These are phyloP conservation scores for Nematodospora anomalae DNA, from an alignment of 1,139 yeast species.

Conservation along the genomic window DNA sequence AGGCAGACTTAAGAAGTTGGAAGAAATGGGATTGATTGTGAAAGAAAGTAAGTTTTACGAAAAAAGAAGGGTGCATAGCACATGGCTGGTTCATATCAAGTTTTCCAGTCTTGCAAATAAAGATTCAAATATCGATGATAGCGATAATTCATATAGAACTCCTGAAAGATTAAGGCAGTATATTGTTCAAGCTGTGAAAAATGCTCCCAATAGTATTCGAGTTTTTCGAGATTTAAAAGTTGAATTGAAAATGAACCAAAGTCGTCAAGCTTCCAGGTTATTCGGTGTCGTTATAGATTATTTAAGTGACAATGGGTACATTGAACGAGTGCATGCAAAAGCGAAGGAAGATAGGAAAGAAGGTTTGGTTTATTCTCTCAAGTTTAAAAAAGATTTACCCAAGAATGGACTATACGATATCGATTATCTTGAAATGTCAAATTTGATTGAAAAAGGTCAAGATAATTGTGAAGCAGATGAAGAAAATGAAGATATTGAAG, in stretches of 20 bases:
- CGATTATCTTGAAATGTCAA: constrained; percentile 24
- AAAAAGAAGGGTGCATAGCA: constrained; percentile 49
- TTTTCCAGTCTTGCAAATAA: constrained; percentile 21
- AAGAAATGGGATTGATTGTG: constrained; percentile 47
- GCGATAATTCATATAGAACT: constrained; percentile 33
- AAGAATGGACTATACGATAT: constrained; percentile 26
- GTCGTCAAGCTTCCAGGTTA: constrained; percentile 43
- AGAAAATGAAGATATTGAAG: constrained; percentile 18
- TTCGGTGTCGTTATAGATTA: constrained; percentile 54
- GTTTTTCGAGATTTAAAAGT: constrained; percentile 63
- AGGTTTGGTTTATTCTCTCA: constrained; percentile 56
- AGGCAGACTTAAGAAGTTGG: constrained; percentile 55
- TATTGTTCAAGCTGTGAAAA: constrained; percentile 56
- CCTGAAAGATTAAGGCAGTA: constrained; percentile 28
- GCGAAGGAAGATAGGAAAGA: constrained; percentile 5
- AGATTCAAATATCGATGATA: constrained; percentile 33
- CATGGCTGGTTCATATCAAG: constrained; percentile 45
- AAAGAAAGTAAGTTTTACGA: constrained; percentile 42
- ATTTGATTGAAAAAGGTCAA: constrained; percentile 6
- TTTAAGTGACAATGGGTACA: constrained; percentile 51
- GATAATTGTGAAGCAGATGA: constrained; percentile 17
- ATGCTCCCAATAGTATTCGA: constrained; percentile 68
- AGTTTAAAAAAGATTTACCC: constrained; percentile 55
- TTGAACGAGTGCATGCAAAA: constrained; percentile 50
- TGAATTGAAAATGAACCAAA: constrained; percentile 57